A percentile compares a stretch with the other conserved stretches of the same genome.
Conservation (phyloP, 495 filamentous ascomycete species). For the Acidiella bohemica region DNA sequence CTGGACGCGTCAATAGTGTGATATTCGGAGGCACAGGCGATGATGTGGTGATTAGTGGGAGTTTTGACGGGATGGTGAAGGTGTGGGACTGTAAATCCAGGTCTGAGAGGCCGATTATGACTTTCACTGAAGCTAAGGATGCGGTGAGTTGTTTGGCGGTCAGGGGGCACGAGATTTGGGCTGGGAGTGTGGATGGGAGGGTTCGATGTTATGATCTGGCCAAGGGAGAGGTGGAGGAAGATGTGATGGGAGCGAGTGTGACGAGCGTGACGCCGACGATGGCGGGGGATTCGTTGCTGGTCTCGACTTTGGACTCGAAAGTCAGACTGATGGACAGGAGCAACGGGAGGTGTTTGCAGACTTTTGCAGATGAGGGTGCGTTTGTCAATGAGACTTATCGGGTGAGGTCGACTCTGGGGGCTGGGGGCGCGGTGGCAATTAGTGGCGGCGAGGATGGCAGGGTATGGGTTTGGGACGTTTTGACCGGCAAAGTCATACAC, state of each 20-base stretch:
- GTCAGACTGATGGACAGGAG: conserved; percentile 69
- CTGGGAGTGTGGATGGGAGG: conserved; percentile 76
- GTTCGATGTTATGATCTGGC: conserved; percentile 78
- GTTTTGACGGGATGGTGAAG: conserved; percentile 55
- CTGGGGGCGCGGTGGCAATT: conserved; percentile 60
- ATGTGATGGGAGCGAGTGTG: conserved; percentile 46
- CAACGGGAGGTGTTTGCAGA: conserved; percentile 59
- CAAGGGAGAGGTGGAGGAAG: conserved; percentile 57
- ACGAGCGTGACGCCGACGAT: conserved; percentile 58
- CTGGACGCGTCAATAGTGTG: conserved; percentile 62
- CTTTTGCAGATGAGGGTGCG: conserved; percentile 36
- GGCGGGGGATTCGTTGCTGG: conserved; percentile 62
- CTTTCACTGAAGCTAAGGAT: conserved; percentile 65
- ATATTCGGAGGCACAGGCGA: conserved; percentile 62
- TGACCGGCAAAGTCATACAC: conserved; percentile 53
- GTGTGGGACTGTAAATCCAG: conserved; percentile 67
- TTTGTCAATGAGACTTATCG: conserved; percentile 27
- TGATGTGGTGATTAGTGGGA: conserved; percentile 50
- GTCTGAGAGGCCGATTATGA: conserved; percentile 57
- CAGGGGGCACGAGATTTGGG: conserved; percentile 42
- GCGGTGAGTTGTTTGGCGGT: conserved; percentile 51
- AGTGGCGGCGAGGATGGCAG: conserved; percentile 71
- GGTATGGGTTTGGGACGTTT: conserved; percentile 81
- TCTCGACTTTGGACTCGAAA: conserved; percentile 59
- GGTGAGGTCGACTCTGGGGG: conserved; percentile 25